Conservation (phyloP, 805 yeast genomes). For the Wickerhamomyces silvicola region DNA sequence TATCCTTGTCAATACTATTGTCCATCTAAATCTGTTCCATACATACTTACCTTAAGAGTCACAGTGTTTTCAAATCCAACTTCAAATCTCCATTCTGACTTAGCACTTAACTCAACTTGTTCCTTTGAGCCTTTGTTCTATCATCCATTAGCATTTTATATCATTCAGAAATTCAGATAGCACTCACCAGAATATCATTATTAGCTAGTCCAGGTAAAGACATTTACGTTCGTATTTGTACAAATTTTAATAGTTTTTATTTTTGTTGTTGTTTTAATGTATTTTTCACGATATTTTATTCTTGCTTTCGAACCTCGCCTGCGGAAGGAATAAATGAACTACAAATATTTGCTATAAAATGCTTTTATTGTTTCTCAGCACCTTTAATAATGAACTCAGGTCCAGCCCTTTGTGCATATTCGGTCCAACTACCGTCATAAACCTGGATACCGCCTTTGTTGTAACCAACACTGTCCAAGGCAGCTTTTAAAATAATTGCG, state of each 20-base stretch:
- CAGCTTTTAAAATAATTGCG: constrained; percentile 80
- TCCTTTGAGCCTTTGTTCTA: constrained; percentile 6
- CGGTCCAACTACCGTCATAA: constrained; percentile 89
- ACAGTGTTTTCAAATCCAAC: constrained; percentile 46
- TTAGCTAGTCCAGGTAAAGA: too few species aligned
- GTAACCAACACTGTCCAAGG: constrained; percentile 50
- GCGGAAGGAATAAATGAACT: too few species aligned
- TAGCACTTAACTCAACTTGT: constrained; percentile 21
- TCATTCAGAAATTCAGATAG: too few species aligned
- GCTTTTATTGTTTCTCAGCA: neutral
- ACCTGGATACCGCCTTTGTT: constrained; percentile 42
- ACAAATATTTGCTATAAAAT: too few species aligned
- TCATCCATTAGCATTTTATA: too few species aligned
- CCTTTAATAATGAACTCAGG: constrained; percentile 43
- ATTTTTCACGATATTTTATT: too few species aligned
- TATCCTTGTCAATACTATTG: neutral
- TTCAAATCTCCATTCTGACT: constrained; percentile 74
- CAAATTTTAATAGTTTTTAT: too few species aligned
- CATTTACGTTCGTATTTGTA: too few species aligned
- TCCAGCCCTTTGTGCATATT: constrained; percentile 77
- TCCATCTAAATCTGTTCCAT: neutral
- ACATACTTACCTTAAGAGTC: constrained; percentile 36
- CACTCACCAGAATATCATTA: too few species aligned
- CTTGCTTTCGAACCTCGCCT: too few species aligned
- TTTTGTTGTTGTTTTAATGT: too few species aligned